phyloP scores from a whole-genome alignment of 805 yeast species.

The Ogataea naganishii region DNA sequence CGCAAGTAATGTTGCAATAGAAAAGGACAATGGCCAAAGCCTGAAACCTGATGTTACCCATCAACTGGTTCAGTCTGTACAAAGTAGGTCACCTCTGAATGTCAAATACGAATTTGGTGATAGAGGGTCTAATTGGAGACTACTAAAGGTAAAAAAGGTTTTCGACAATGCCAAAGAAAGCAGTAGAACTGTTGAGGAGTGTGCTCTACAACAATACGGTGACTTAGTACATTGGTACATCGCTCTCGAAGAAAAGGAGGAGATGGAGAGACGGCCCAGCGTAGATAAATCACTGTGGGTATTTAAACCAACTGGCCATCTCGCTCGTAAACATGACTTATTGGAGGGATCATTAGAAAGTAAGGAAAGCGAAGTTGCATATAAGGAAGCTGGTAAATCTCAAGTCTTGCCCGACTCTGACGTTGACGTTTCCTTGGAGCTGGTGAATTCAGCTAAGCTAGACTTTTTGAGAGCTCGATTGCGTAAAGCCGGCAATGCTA shows the following conservation, averaged over 20 bases:
- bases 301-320: constrained; percentile 16
- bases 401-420: too few species aligned
- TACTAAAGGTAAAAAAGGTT: constrained; percentile 24
- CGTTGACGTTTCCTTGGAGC: constrained; percentile 1
- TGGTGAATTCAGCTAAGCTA: constrained; percentile 23
- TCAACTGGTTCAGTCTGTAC: background rate
- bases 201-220: constrained; percentile 22
- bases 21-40: background rate
- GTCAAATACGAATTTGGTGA: constrained; percentile 29
- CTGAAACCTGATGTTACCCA: background rate
- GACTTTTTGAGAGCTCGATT: constrained; percentile 25
- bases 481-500: constrained; percentile 13
- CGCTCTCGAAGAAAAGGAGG: constrained; percentile 25
- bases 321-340: constrained; percentile 12
- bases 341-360: constrained; percentile 3
- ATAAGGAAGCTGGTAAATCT: too few species aligned
- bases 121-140: constrained; percentile 28
- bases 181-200: constrained; percentile 11
- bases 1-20: background rate
- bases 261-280: constrained; percentile 14
- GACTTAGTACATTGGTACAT: constrained; percentile 17
- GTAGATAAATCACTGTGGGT: constrained; percentile 10
- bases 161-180: constrained; percentile 12
- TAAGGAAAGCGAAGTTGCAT: constrained; percentile 1
- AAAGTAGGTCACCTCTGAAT: constrained; percentile 4